Percentiles rank a stretch among this genome's conserved stretches.
Conservation (phyloP, 441 rosid genomes). For the Geranium incanum region DNA sequence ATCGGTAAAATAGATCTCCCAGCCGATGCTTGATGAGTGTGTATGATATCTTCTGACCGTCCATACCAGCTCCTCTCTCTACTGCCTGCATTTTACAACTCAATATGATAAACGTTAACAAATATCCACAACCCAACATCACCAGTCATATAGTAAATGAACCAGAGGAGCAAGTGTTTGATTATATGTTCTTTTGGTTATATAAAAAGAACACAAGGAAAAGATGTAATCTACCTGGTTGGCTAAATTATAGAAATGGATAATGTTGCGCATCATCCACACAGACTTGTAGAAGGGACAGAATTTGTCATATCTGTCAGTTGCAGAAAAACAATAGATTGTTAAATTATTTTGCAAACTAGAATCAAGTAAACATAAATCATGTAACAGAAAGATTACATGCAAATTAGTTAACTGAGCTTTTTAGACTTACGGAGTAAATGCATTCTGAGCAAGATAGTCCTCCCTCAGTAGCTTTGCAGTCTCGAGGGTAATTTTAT, state of each 20-base stretch:
- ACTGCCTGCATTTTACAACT: slow-evolving; percentile 53
- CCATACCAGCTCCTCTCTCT: slow-evolving; percentile 98
- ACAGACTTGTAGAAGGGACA: slow-evolving; percentile 99
- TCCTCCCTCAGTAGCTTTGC: slow-evolving; percentile 98
- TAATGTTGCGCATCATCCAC: slow-evolving; percentile 99
- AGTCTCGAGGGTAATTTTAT: slow-evolving; percentile 90
- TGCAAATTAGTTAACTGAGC: background rate
- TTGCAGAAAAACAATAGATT: background rate
- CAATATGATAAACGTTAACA: background rate
- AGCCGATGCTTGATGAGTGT: slow-evolving; percentile 80
- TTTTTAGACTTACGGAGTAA: slow-evolving; percentile 65
- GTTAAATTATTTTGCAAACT: background rate
- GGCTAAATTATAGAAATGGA: slow-evolving; percentile 91
- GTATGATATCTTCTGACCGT: slow-evolving; percentile 92
- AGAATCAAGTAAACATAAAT: slow-evolving; percentile 2
- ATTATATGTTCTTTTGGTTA: background rate
- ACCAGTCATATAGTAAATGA: background rate
- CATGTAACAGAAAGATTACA: background rate
- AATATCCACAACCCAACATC: background rate
- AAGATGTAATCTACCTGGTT: slow-evolving; percentile 55
- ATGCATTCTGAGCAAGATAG: slow-evolving; percentile 97
- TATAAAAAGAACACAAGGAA: background rate
- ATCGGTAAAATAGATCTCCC: slow-evolving; percentile 94
- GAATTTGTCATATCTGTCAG: slow-evolving; percentile 77
- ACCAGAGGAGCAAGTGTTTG: background rate